phyloP scores from a whole-genome alignment of 1,284 basidiomycete genomes.

The Ustilago curta region DNA sequence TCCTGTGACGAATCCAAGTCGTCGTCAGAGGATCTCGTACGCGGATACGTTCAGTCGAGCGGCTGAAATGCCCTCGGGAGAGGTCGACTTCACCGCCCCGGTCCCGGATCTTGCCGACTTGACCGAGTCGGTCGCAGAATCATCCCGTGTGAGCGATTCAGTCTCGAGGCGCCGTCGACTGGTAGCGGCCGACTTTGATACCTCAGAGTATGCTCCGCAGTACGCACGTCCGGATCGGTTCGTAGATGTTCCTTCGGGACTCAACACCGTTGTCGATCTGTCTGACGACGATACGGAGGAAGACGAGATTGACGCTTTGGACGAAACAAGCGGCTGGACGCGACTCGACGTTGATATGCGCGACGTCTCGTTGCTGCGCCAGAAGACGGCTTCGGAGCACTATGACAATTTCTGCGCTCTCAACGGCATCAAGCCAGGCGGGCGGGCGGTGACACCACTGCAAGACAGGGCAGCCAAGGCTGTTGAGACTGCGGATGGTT shows the following conservation, averaged over 20 bases:
- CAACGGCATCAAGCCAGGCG: constrained; percentile 21
- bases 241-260: constrained; percentile 36
- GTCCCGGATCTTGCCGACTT: constrained; percentile 28
- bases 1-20: constrained; percentile 8
- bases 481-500: not conserved
- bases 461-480: constrained; percentile 1
- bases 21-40: constrained; percentile 44
- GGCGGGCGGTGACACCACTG: constrained; percentile 8
- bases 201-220: constrained; percentile 22
- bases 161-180: constrained; percentile 21
- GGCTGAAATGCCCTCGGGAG: constrained; percentile 27
- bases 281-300: constrained; percentile 45
- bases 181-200: constrained; percentile 34
- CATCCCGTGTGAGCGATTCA: not conserved
- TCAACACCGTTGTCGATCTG: constrained; percentile 43
- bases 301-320: constrained; percentile 15
- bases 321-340: constrained; percentile 20
- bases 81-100: constrained; percentile 40
- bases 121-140: not conserved
- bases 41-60: constrained; percentile 38
- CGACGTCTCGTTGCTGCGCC: constrained; percentile 19
- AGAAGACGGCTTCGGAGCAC: constrained; percentile 30
- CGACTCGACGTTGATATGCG: constrained; percentile 15
- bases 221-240: constrained; percentile 17
- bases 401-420: constrained; percentile 36